Conservation (phyloP, 2,329 filamentous ascomycete species). For the Apiospora koreana region DNA sequence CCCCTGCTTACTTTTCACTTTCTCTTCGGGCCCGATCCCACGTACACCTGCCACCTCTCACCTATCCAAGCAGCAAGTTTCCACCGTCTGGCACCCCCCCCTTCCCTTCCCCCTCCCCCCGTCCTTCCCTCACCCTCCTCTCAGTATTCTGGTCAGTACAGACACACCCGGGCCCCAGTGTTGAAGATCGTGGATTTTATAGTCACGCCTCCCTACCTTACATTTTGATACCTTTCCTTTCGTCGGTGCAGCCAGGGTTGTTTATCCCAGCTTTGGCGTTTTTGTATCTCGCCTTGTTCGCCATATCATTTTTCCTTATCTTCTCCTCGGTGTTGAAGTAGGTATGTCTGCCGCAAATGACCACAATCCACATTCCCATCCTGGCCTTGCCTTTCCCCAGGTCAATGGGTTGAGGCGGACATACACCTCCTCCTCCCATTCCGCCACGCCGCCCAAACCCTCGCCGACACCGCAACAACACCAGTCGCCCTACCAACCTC, state of each 20-base stretch:
- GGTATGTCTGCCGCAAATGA: conserved; percentile 49
- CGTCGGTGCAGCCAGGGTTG: conserved; percentile 14
- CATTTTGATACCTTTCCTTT: conserved; percentile 7
- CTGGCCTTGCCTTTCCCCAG: conserved; percentile 55
- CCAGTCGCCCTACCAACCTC: conserved; percentile 55
- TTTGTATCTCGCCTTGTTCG: conserved; percentile 21
- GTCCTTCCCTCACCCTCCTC: conserved; percentile 5
- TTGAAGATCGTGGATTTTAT: conserved; percentile 9
- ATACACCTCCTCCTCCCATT: conserved; percentile 47
- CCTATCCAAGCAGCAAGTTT: not conserved
- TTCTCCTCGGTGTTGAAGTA: conserved; percentile 18
- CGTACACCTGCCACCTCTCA: not conserved
- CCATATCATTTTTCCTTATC: conserved; percentile 16
- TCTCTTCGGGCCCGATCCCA: conserved; percentile 6
- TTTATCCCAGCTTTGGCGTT: conserved; percentile 5
- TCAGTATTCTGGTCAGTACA: conserved; percentile 3
- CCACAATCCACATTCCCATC: conserved; percentile 47
- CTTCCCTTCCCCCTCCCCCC: not conserved
- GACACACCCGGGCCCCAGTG: conserved; percentile 9
- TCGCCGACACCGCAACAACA: conserved; percentile 47
- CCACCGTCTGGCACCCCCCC: not conserved
- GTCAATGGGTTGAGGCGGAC: conserved; percentile 47
- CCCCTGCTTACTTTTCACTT: not conserved
- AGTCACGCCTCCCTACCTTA: conserved; percentile 9
- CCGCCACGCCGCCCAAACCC: conserved; percentile 55